Evolutionary conservation across 257 asterid species (phyloP), one percentile per base, ranked within the genome.

Genomic region (Penstemon davidsonii): DNA sequence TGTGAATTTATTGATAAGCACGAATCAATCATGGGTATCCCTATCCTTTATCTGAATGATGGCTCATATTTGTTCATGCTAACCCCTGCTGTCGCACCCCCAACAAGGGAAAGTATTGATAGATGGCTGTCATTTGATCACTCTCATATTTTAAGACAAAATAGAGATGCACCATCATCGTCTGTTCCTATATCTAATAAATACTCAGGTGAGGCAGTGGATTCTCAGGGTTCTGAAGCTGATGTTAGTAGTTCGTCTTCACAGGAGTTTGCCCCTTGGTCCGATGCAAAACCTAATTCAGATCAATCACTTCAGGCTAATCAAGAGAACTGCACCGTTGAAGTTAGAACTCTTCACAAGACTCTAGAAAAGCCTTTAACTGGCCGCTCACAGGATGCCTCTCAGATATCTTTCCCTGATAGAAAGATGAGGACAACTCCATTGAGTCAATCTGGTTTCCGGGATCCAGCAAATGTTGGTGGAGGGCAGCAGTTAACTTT

Each of bases 401-500:
- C 98, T 78, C 98, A 92, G 88, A 79, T 92, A 76, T 92, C 98
- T 36, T 95, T 91, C 66, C 99, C 99, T 71, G 95, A 88, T 73
- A 69, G 74, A 71, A 80, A 69, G 74, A 71, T 78, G 71, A 85
- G 85, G 82, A 82, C 74, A 47, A 93, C 99, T 70, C 96, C 97
- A 36, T 73, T 88, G 78, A 93, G 97, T 78, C 99, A 93, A 82
- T 81, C 74, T 79, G 96, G 96, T 38, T 90, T 93, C 66, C 88
- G 88, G 36, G 96, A 93, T 77, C 94, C 98, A 37, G 96, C 97
- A 40, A 88, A 91, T 79, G 83, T 77, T 64, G 90, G 97, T 76
- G 86, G 86, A 72, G 90, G 95, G 65, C 99, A 90, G 86, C 96
- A 93, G 91, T 80, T 93, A 77, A 85, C 97, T 7, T 74, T 86